phyloP scores from a whole-genome alignment of 352 stramenopile genomes.

The Pythium oligandrum region DNA sequence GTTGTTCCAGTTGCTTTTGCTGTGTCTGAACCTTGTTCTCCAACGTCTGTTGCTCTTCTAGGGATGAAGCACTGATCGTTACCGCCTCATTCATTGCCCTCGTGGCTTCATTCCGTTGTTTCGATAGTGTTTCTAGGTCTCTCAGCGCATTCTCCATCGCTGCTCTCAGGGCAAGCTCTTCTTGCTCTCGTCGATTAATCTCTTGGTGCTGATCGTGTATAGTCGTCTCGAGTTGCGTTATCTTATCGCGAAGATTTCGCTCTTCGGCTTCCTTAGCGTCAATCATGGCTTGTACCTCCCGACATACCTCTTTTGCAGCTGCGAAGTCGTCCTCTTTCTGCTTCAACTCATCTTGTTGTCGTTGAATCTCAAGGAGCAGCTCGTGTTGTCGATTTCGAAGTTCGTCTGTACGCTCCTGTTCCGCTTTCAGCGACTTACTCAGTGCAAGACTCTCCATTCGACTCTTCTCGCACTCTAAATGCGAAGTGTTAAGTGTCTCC shows the following conservation, averaged over 20 bases:
- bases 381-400: constrained; percentile 30
- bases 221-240: constrained; percentile 25
- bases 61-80: constrained; percentile 70
- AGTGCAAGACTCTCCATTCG: constrained; percentile 27
- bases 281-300: constrained; percentile 37
- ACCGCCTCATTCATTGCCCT: constrained; percentile 84
- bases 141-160: constrained; percentile 67
- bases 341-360: constrained; percentile 20
- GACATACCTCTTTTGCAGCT: constrained; percentile 46
- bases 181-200: constrained; percentile 36
- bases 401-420: constrained; percentile 30
- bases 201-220: constrained; percentile 29
- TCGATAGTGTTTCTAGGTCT: constrained; percentile 56
- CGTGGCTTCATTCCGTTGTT: constrained; percentile 71
- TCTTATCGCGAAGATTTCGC: constrained; percentile 16
- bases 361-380: constrained; percentile 30
- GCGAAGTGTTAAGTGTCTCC: constrained; percentile 23
- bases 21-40: constrained; percentile 55
- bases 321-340: constrained; percentile 44
- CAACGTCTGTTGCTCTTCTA: constrained; percentile 74
- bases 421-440: constrained; percentile 18
- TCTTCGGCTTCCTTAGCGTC: constrained; percentile 31
- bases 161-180: constrained; percentile 43
- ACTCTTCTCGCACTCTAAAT: constrained; percentile 25
- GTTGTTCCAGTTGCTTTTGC: constrained; percentile 63